Conservation (phyloP, 2,329 filamentous ascomycete genomes). For the Colletotrichum aenigma region DNA sequence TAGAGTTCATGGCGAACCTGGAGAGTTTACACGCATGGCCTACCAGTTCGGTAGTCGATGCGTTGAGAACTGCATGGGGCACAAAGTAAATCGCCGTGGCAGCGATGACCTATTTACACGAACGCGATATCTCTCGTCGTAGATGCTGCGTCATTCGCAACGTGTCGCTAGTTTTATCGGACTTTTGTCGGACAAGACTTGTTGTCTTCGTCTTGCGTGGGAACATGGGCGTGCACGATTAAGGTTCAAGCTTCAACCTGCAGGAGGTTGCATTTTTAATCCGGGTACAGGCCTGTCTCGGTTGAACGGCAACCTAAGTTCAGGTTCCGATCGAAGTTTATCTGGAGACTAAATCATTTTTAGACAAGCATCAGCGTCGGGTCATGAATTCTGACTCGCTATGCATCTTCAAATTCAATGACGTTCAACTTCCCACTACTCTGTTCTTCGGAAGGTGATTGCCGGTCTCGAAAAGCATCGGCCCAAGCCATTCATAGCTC, state of each 20-base stretch:
- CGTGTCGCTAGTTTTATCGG: neutral
- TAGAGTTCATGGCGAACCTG: conserved; percentile 50
- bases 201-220: neutral
- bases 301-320: neutral
- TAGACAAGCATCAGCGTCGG: neutral
- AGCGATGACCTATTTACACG: neutral
- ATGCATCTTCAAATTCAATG: neutral
- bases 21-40: conserved; percentile 56
- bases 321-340: neutral
- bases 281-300: conserved; percentile 24
- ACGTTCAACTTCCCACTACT: neutral
- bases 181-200: neutral
- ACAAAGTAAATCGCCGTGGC: neutral
- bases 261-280: neutral
- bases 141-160: neutral
- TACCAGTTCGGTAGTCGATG: conserved; percentile 48
- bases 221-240: neutral
- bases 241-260: neutral
- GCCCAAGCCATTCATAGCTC: neutral
- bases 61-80: conserved; percentile 54
- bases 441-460: neutral
- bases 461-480: neutral
- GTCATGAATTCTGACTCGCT: neutral
- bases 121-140: neutral
- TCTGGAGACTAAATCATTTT: neutral